Conservation (phyloP, 1,284 basidiomycete species). For the Ustilago xerochloae region DNA sequence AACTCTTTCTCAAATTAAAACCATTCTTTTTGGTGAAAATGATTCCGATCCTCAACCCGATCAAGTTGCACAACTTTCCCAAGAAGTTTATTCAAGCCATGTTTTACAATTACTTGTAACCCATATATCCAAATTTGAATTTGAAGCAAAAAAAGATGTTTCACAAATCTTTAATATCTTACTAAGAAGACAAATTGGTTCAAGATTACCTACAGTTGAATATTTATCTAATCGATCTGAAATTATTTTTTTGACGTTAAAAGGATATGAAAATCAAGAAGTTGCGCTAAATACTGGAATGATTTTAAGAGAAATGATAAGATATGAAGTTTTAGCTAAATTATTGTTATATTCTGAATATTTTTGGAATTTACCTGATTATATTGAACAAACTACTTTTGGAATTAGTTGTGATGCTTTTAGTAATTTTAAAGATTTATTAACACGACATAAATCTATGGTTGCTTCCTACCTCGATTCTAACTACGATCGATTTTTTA, state of each 20-base stretch:
- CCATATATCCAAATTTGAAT: conserved; percentile 88
- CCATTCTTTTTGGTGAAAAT: conserved; percentile 85
- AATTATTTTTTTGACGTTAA: conserved; percentile 85
- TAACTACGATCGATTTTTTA: conserved; percentile 98
- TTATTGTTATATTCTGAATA: conserved; percentile 86
- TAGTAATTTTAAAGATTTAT: conserved; percentile 81
- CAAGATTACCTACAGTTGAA: conserved; percentile 92
- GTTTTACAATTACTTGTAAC: conserved; percentile 83
- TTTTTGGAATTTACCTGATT: conserved; percentile 95
- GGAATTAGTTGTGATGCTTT: conserved; percentile 98
- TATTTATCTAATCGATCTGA: conserved; percentile 86
- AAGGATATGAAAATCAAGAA: conserved; percentile 88
- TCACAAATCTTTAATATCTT: conserved; percentile 96
- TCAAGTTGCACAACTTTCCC: conserved; percentile 78
- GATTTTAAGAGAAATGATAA: conserved; percentile 96
- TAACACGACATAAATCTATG: conserved; percentile 96
- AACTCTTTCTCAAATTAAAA: conserved; percentile 87
- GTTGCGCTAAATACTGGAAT: conserved; percentile 97
- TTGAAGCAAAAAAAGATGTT: conserved; percentile 91
- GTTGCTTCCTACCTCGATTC: conserved; percentile 94
- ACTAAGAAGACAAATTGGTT: conserved; percentile 92
- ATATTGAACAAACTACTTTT: conserved; percentile 97
- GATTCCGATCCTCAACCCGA: conserved; percentile 78
- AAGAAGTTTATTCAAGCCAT: conserved; percentile 93
- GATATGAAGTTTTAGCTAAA: conserved; percentile 90